Evolutionary conservation across 1,284 basidiomycete genomes (phyloP), one percentile per base, ranked within the genome.

Genomic region (Wallemia mellicola): DNA sequence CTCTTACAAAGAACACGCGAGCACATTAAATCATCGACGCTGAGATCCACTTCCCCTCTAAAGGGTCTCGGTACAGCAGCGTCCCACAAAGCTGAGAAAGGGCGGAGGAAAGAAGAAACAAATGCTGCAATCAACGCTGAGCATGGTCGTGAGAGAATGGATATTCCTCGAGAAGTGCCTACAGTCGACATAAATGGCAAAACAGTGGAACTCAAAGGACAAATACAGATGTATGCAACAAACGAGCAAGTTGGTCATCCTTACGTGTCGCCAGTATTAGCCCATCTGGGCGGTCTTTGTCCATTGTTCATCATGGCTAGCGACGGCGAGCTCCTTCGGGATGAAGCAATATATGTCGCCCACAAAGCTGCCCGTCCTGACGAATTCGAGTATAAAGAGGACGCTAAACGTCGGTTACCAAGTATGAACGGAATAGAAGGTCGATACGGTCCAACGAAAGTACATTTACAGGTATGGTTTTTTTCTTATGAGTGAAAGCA

Each of bases 301-400:
- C 91, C 92, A 1, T 68, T 96, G 58, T 73, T 87, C 58, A 73
- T 98, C 63, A 80, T 92, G 63, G 83, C 79, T 1, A 83, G 92
- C 32, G 83, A 96, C 64, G 82, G 81, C 64, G 92, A 98, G 70
- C 88, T 95, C 0, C 71, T 96, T 54, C 74, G 87, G 58, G 92
- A 98, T 66, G 91, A 96, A 70, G 81, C 88, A 57, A 78, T 95
- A 33, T 96, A 86, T 66, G 71, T 77, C 83, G 89, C 92, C 0
- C 91, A 96, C 67, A 88, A 83, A 65, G 92, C 92, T 15, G 86
- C 86, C 1, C 72, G 86, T 67, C 92, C 92, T 0, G 77, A 79
- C 0, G 73, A 73, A 63, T 89, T 79, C 66, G 81, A 82, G 0
- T 65, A 86, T 3, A 76, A 74, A 57, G 75, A 82, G 0, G 75